Evolutionary conservation across 495 filamentous ascomycete genomes (phyloP), one percentile per base, ranked within the genome.

Genomic region (Amniculicola lignicola): DNA sequence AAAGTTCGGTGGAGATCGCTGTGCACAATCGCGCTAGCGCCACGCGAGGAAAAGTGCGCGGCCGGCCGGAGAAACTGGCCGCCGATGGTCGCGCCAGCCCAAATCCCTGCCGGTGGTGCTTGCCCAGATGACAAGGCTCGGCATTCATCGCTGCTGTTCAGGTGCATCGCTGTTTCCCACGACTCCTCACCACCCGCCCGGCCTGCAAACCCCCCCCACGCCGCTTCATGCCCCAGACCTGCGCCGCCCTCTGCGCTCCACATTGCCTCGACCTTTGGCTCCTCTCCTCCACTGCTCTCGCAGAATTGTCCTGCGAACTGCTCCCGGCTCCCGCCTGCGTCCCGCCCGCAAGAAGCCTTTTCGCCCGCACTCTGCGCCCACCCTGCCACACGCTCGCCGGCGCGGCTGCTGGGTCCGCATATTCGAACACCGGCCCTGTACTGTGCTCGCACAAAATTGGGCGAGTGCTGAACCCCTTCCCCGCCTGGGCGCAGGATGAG

Each of bases 401-500:
- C 47, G 35, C 16, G 45, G 27, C 37, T 47, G 23, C 52, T 46
- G 46, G 35, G 33, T 45, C 51, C 37, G 45, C 47, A 28, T 28
- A 11, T 33, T 41, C 46, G 12, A 28, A 60, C 19, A 54, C 23
- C 28, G 10, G 6, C 39, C 35, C 31, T 22, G 44, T 12, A 47
- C 24, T 56, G 23, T 45, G 4, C 27, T 10, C 33, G 41, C 33
- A 27, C 45, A 21, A 51, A 29, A 56, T 57, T 60, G 56, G 51
- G 37, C 51, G 25, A 40, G 18, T 43, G 16, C 42, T 50, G 56
- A 60, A 40, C 10, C 56, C 23, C 23, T 36, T 44, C 53, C 52
- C 35, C 42, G 51, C 56, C 33, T 54, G 62, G 57, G 62, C 57
- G 62, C 62, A 59, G 24, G 33, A 65, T 65, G 62, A 65, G 62